A percentile compares a stretch with the other conserved stretches of the same genome.
Conservation (phyloP, 2,329 filamentous ascomycete species). For the Colletotrichum sp. region DNA sequence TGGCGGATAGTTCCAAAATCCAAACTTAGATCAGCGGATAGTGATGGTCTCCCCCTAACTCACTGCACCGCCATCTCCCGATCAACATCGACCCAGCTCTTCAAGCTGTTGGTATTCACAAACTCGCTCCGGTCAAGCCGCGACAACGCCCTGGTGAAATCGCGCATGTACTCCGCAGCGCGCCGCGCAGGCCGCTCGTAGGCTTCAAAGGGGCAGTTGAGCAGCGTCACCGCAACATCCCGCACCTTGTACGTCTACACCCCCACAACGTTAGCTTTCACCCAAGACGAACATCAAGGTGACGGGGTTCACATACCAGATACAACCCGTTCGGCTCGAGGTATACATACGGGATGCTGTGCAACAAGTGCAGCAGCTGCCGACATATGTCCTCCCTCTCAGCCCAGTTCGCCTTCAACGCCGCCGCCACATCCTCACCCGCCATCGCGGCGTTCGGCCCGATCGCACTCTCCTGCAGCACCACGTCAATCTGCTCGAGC, state of each 20-base stretch:
- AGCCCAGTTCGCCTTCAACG: slow-evolving; percentile 29
- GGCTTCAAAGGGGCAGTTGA: slow-evolving; percentile 36
- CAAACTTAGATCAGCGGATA: no score
- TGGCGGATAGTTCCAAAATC: not conserved
- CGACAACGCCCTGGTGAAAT: slow-evolving; percentile 32
- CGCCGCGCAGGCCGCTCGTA: slow-evolving; percentile 28
- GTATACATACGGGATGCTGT: slow-evolving; percentile 33
- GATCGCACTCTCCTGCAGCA: slow-evolving; percentile 22
- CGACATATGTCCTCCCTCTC: slow-evolving; percentile 40
- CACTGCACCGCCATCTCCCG: not conserved
- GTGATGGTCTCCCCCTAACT: no score
- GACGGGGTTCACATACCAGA: slow-evolving; percentile 25
- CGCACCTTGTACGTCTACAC: slow-evolving; percentile 36
- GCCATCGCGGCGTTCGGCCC: not conserved
- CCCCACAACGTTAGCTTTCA: not conserved
- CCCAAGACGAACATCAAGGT: not conserved
- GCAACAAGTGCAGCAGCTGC: slow-evolving; percentile 38
- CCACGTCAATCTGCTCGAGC: slow-evolving; percentile 36
- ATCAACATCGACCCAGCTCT: slow-evolving; percentile 34
- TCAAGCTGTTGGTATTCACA: slow-evolving; percentile 33
- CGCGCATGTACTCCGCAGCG: slow-evolving; percentile 31
- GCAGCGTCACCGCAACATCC: slow-evolving; percentile 36
- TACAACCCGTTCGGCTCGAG: slow-evolving; percentile 40
- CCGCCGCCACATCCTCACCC: not conserved
- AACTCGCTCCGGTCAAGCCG: slow-evolving; percentile 35